These are phyloP conservation scores for Gypsophila paniculata DNA, from an alignment of 179 eudicot species.

Conservation along the genomic window DNA sequence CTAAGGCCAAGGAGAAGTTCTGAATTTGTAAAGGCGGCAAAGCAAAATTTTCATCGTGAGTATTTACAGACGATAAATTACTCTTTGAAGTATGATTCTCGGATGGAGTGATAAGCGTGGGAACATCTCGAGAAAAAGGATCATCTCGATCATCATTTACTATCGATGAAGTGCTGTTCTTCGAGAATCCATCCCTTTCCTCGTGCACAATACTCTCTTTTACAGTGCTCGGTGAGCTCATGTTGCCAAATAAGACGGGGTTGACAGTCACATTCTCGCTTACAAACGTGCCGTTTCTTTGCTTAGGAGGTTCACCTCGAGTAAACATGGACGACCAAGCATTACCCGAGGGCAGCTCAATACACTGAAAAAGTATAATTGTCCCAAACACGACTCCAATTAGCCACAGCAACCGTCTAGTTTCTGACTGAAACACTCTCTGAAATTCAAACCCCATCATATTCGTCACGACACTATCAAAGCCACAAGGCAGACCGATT, in stretches of 20 bases:
- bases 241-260: conserved; percentile 10
- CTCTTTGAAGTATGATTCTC: conserved; percentile 16
- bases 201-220: conserved; percentile 11
- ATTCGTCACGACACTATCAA: background rate
- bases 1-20: conserved; percentile 10
- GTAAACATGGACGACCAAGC: conserved; percentile 43
- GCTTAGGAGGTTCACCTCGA: conserved; percentile 20
- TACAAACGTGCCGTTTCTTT: background rate
- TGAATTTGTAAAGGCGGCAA: conserved; percentile 18
- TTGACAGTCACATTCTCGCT: conserved; percentile 18
- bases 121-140: conserved; percentile 10
- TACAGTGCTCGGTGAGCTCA: background rate
- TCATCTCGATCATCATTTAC: conserved; percentile 15
- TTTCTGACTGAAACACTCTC: conserved; percentile 35
- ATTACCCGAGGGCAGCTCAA: conserved; percentile 52
- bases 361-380: conserved; percentile 44
- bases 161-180: conserved; percentile 17
- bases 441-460: conserved; percentile 30
- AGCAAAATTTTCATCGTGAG: conserved; percentile 8
- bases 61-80: conserved; percentile 20
- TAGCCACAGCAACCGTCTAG: conserved; percentile 54
- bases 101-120: conserved; percentile 20
- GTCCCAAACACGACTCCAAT: conserved; percentile 40
- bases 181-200: background rate
- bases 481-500: background rate